phyloP scores from a whole-genome alignment of 2,329 filamentous ascomycete species.

The Aspergillus pseudonomiae region DNA sequence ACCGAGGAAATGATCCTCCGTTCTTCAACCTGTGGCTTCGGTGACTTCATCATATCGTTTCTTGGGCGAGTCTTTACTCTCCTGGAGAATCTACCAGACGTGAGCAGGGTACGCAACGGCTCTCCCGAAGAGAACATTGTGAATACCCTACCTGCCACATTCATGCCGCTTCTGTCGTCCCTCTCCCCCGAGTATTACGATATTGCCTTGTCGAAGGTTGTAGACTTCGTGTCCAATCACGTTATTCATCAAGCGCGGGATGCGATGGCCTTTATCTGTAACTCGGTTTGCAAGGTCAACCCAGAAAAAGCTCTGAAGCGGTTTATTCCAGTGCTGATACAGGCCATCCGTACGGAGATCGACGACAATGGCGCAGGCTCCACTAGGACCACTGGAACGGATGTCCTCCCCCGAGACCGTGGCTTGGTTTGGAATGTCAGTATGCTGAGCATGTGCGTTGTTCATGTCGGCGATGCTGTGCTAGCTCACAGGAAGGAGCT shows the following conservation, averaged over 20 bases:
- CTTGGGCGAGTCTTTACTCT: slow-evolving; percentile 94
- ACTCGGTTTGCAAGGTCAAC: slow-evolving; percentile 92
- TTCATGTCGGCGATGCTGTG: slow-evolving; percentile 90
- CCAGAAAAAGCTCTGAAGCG: slow-evolving; percentile 90
- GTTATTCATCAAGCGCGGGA: slow-evolving; percentile 96
- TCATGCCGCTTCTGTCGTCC: slow-evolving; percentile 86
- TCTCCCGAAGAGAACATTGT: slow-evolving; percentile 97
- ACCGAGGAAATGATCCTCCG: slow-evolving; percentile 86
- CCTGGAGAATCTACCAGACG: slow-evolving; percentile 91
- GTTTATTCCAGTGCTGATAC: slow-evolving; percentile 85
- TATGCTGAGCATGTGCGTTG: slow-evolving; percentile 96
- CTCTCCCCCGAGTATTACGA: slow-evolving; percentile 93
- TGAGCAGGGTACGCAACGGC: slow-evolving; percentile 81
- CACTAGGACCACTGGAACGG: slow-evolving; percentile 87
- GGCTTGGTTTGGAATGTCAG: slow-evolving; percentile 96
- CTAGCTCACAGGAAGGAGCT: slow-evolving; percentile 86
- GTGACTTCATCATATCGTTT: slow-evolving; percentile 88
- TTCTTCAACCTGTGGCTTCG: slow-evolving; percentile 91
- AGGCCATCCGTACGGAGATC: slow-evolving; percentile 93
- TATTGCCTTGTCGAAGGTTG: slow-evolving; percentile 86
- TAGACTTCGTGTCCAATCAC: slow-evolving; percentile 87
- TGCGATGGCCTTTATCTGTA: slow-evolving; percentile 98
- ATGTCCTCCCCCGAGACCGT: slow-evolving; percentile 88
- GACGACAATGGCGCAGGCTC: slow-evolving; percentile 95
- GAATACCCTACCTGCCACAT: slow-evolving; percentile 87